Percentiles rank a stretch among this genome's conserved stretches.
phyloP scores from a whole-genome alignment of 768 basidiomycete species.

The Naganishia randhawae region DNA sequence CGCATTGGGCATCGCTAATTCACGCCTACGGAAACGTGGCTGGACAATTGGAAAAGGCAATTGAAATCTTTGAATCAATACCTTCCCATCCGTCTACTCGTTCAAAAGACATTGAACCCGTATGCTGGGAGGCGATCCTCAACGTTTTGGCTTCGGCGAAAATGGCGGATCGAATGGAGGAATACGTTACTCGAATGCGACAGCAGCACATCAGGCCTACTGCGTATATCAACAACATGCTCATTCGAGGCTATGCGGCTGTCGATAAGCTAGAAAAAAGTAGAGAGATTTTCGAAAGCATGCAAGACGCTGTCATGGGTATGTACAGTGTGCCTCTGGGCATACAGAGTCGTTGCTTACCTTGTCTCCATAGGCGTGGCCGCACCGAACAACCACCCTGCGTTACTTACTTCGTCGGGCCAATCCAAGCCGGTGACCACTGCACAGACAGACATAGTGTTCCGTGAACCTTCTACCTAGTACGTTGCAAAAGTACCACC shows the following conservation, averaged over 20 bases:
- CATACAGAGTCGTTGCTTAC: neutral
- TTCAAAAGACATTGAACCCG: slow-evolving; percentile 61
- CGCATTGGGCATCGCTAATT: slow-evolving; percentile 80
- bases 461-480: slow-evolving; percentile 66
- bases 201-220: slow-evolving; percentile 74
- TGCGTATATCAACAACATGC: slow-evolving; percentile 86
- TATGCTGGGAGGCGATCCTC: slow-evolving; percentile 84
- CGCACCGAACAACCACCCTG: slow-evolving; percentile 79
- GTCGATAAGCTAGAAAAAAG: slow-evolving; percentile 68
- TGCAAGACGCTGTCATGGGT: slow-evolving; percentile 70
- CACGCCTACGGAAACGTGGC: slow-evolving; percentile 78
- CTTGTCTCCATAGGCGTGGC: slow-evolving; percentile 61
- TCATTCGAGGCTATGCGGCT: slow-evolving; percentile 71
- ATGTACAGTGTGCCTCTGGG: neutral
- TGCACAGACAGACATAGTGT: slow-evolving; percentile 60
- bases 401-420: slow-evolving; percentile 57
- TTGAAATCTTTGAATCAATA: slow-evolving; percentile 73
- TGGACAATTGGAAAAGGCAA: slow-evolving; percentile 72
- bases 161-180: slow-evolving; percentile 69
- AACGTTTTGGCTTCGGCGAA: slow-evolving; percentile 76
- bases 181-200: slow-evolving; percentile 64
- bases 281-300: slow-evolving; percentile 69
- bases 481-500: neutral
- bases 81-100: slow-evolving; percentile 56
- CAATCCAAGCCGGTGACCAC: slow-evolving; percentile 41